Evolutionary conservation across 352 stramenopile genomes (phyloP).

Genomic region (Phytophthora capsici): DNA sequence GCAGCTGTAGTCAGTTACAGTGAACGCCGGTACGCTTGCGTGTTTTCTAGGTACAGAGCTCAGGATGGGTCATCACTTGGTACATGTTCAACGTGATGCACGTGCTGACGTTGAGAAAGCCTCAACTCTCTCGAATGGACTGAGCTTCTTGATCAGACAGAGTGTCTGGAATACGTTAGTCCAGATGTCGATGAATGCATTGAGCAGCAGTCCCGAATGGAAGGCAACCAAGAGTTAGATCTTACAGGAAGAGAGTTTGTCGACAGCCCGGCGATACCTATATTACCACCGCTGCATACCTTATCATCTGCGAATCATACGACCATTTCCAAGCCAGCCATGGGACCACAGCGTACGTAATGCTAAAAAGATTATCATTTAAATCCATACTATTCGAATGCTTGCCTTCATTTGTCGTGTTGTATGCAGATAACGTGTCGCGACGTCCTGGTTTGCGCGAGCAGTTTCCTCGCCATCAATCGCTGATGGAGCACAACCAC

Average conservation of each 20-base stretch:
- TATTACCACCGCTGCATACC: conserved; percentile 25
- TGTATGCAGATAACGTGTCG: conserved; percentile 18
- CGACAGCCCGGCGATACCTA: conserved; percentile 51
- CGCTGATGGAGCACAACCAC: conserved; percentile 17
- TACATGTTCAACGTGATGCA: not conserved
- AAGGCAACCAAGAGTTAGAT: conserved; percentile 73
- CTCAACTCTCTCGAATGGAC: conserved; percentile 57
- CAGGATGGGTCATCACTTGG: not conserved
- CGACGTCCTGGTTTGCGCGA: conserved; percentile 42
- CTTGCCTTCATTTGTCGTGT: not conserved
- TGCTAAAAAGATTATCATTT: not conserved
- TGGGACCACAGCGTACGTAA: conserved; percentile 25
- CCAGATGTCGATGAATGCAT: conserved; percentile 66
- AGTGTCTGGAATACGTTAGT: conserved; percentile 69
- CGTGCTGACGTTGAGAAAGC: conserved; percentile 11
- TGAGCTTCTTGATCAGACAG: conserved; percentile 50
- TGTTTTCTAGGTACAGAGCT: not conserved
- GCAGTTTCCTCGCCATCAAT: conserved; percentile 34
- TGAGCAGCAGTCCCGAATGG: conserved; percentile 32
- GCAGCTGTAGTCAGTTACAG: conserved; percentile 5
- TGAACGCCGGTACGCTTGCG: conserved; percentile 29
- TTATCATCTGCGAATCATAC: conserved; percentile 19
- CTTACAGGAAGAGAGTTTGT: conserved; percentile 69
- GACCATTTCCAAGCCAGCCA: conserved; percentile 20
- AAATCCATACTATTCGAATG: conserved; percentile 3